Evolutionary conservation across 2,329 filamentous ascomycete genomes (phyloP).

Genomic region (Xylariaceae sp.): DNA sequence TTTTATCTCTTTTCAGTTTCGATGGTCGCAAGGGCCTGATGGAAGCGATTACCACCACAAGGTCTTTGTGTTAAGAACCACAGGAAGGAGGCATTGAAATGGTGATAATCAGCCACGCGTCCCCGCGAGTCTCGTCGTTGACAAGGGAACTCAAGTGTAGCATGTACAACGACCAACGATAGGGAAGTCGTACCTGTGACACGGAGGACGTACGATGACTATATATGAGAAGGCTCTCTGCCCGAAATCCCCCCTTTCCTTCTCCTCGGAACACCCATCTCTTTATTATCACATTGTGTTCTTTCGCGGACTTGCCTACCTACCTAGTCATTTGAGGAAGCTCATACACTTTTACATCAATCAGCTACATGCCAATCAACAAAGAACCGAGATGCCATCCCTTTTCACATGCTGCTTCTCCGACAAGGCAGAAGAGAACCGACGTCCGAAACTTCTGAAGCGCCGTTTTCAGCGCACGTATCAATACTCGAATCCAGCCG

Average conservation of each 20-base stretch:
- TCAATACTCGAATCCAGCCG: neutral
- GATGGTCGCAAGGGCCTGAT: neutral
- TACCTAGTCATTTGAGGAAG: neutral
- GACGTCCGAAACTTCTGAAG: neutral
- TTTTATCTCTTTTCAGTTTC: no score
- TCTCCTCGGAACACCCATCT: neutral
- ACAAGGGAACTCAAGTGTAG: neutral
- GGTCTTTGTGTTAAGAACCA: neutral
- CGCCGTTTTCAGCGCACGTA: neutral
- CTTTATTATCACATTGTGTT: neutral
- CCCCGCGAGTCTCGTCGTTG: neutral
- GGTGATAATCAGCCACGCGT: neutral
- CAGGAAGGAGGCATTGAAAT: neutral
- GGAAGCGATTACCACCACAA: neutral
- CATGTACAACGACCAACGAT: neutral
- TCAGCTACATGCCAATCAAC: neutral
- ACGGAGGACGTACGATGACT: neutral
- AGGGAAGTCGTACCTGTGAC: neutral
- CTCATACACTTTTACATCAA: neutral
- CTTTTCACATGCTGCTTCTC: neutral
- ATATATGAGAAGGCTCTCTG: neutral
- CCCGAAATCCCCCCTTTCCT: neutral
- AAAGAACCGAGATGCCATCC: neutral
- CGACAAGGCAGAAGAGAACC: neutral
- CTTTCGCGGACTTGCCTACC: neutral